Base-by-base conservation (phyloP, 495 filamentous ascomycete genomes). In the Cercophora newfieldiana region DNA sequence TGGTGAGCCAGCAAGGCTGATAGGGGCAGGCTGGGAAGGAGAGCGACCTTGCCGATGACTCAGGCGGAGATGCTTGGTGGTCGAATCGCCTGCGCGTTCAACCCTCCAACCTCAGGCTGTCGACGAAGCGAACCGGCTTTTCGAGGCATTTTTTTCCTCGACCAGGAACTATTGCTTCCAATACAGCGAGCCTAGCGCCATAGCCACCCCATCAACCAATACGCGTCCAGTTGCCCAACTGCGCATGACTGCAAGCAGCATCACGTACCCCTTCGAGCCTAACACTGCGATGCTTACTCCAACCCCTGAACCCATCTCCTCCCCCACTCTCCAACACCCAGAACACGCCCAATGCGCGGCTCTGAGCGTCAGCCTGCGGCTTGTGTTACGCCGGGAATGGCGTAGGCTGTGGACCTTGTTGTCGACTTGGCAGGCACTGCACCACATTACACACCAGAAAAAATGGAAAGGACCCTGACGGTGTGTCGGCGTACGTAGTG, bases 371-470 rank as follows among this genome's bases (percentile, higher is more conserved):
- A 57, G 54, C 54, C 54, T 57, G 54, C 21, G 25, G 24, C 30
- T 10, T 57, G 54, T 44, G 54, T 57, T 57, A 57, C 54, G 54
- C 54, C 54, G 54, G 24, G 24, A 22, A 57, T 57, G 54, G 28
- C 25, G 54, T 57, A 30, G 54, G 54, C 54, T 57, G 54, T 57
- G 54, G 16, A 26, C 2, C 19, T 7, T 53, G 8, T 2, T 53
- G 50, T 53, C 19, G n/a, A 22, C 50, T 53, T 53, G 50, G 19
- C 50, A 53, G 25, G 50, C 21, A 24, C 14, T 24, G 48, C 18
- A 51, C 5, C 16, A 24, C 48, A n/a, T 24, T 51, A 16, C 30
- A 33, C 30, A 33, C 37, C 37, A 44, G 37, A 8, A 44, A 44
- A 44, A 44, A 44, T 44, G 37, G 10, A 44, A 44, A 44, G 12